Base-by-base conservation (phyloP, 164 flowering plant genomes). In the Saururus chinensis region DNA sequence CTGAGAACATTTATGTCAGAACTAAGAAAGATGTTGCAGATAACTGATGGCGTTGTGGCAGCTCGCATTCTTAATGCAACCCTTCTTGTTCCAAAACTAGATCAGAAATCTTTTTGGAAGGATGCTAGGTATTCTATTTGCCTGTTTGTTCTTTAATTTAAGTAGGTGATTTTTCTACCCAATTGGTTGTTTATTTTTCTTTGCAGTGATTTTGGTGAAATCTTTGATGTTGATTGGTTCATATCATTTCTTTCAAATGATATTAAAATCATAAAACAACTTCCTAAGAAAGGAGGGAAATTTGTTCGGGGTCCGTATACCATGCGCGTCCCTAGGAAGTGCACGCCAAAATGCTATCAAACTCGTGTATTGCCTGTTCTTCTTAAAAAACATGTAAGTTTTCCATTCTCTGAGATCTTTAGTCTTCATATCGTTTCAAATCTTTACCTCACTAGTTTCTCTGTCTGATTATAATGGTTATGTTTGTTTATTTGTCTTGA, bases 51-150 rank as follows among this genome's bases (percentile, higher is more conserved):
- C 70, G 96, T 93, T 71, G 96, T 85, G 81, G 99, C 92, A 65
- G 96, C 99, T 58, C 96, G 93, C 23, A 93, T 93, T 56, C 71
- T 93, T 71, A 93, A 93, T 85, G 97, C 97, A 56, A 93, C 97
- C 51, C 97, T 93, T 66, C 93, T 93, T 68, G 86, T 91, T 65
- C 99, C 99, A 51, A 90, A 83, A 77, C 77, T 93, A 66, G 99
- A 93, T 65, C 82, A 78, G 59, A 85, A 84, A 68, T 93, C 99
- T 25, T 93, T 82, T 62, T 93, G 99, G 99, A 93, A 84, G 73
- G 97, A 93, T 79, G 59, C 89, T 25, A 93, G 99, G 99, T 93
- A 45, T 45, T 45, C 17, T 45, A 45, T 45, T 8, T 8, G 49
- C 49, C 16, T 19, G 23, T 23, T 9, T 9, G 17, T 24, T 30